Conservation (phyloP, 164 flowering plant genomes). For the Litsea cubeba region DNA sequence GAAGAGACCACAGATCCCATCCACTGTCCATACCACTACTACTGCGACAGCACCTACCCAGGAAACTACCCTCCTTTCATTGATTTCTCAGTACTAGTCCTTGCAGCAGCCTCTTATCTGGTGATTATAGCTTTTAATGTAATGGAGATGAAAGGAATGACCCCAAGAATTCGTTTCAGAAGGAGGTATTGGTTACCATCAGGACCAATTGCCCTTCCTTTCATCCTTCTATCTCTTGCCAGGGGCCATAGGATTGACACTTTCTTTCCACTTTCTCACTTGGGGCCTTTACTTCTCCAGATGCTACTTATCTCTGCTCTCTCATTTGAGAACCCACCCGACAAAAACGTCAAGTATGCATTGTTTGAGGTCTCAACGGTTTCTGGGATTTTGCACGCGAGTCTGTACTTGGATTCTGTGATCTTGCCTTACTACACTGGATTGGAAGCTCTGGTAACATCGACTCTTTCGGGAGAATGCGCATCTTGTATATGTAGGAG, state of each 20-base stretch:
- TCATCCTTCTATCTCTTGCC: constrained; percentile 31
- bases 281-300: constrained; percentile 45
- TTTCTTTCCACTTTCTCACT: constrained; percentile 28
- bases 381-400: constrained; percentile 49
- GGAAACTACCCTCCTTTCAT: constrained; percentile 33
- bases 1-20: constrained; percentile 51
- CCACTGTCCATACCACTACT: constrained; percentile 52
- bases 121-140: neutral
- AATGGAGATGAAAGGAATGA: neutral
- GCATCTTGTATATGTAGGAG: constrained; percentile 43
- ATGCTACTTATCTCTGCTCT: constrained; percentile 45
- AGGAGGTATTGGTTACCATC: constrained; percentile 42
- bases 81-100: constrained; percentile 26
- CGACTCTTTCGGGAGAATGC: constrained; percentile 49
- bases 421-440: constrained; percentile 53
- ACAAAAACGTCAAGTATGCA: constrained; percentile 23
- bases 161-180: neutral
- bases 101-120: constrained; percentile 4
- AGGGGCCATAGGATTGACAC: constrained; percentile 42
- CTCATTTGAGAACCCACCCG: constrained; percentile 25
- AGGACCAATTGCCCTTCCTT: constrained; percentile 45
- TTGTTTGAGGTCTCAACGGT: constrained; percentile 36
- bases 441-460: constrained; percentile 38
- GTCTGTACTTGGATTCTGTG: constrained; percentile 40
- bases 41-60: constrained; percentile 43